A percentile compares a stretch with the other conserved stretches of the same genome.
phyloP scores from a whole-genome alignment of 768 basidiomycete species.

The Russula lepida region DNA sequence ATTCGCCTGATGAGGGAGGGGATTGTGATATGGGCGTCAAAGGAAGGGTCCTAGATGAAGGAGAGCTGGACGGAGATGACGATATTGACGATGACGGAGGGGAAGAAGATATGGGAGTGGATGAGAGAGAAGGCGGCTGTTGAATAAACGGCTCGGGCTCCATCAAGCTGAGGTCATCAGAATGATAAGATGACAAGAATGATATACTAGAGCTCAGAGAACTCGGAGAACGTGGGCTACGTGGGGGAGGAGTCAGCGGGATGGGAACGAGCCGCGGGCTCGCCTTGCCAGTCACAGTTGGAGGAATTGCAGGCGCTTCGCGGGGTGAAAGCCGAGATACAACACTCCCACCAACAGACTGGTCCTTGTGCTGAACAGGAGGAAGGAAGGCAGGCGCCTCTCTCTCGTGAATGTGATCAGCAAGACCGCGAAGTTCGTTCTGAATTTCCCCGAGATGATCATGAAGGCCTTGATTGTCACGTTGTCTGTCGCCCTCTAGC shows the following conservation, averaged over 20 bases:
- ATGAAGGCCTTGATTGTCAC: conserved; percentile 55
- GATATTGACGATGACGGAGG: conserved; percentile 32
- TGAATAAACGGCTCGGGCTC: conserved; percentile 28
- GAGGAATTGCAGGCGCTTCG: conserved; percentile 9
- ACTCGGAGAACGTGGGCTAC: conserved; percentile 34
- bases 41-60: conserved; percentile 8
- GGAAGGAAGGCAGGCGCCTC: conserved; percentile 7
- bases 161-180: conserved; percentile 54
- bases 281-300: conserved; percentile 1
- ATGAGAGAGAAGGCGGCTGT: conserved; percentile 4
- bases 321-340: conserved; percentile 27
- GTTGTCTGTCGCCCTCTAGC: conserved; percentile 51
- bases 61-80: conserved; percentile 26
- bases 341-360: conserved; percentile 25
- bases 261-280: conserved; percentile 25
- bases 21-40: conserved; percentile 15
- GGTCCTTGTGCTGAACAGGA: conserved; percentile 4
- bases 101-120: conserved; percentile 20
- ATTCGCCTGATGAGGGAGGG: conserved; percentile 25
- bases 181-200: conserved; percentile 57
- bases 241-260: conserved; percentile 37
- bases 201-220: conserved; percentile 32
- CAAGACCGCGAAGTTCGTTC: conserved; percentile 55
- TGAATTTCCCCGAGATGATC: conserved; percentile 64
- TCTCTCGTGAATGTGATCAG: conserved; percentile 25